A percentile compares a stretch with the other conserved stretches of the same genome.
Conservation (phyloP, 2,329 filamentous ascomycete species). For the Ophiocordyceps polyrhachis-furcata region DNA sequence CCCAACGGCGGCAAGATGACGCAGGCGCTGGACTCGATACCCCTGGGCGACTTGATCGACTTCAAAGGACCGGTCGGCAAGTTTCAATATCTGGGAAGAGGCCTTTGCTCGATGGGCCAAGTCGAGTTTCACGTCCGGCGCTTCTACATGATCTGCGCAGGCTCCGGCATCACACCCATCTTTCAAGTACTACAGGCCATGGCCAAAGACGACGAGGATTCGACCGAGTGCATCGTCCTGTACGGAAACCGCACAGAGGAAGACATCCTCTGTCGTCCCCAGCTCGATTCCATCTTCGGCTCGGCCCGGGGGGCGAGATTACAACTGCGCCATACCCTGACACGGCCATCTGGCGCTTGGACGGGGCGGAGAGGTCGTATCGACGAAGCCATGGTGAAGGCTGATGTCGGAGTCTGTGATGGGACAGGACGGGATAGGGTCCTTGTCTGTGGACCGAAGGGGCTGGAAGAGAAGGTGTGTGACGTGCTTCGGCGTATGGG, state of each 20-base stretch:
- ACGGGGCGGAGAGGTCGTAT: conserved; percentile 49
- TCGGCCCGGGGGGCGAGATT: conserved; percentile 28
- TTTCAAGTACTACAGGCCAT: conserved; percentile 66
- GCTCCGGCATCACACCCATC: conserved; percentile 84
- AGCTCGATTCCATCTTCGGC: conserved; percentile 46
- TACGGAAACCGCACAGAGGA: conserved; percentile 60
- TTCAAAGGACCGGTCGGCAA: conserved; percentile 81
- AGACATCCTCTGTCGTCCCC: conserved; percentile 64
- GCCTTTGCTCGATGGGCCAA: conserved; percentile 41
- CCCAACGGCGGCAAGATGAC: conserved; percentile 62
- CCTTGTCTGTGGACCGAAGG: conserved; percentile 60
- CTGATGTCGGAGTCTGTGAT: conserved; percentile 29
- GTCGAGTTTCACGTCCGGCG: conserved; percentile 36
- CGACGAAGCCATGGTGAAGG: conserved; percentile 38
- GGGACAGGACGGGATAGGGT: conserved; percentile 37
- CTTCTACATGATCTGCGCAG: conserved; percentile 76
- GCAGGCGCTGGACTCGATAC: conserved; percentile 53
- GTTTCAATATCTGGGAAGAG: conserved; percentile 58
- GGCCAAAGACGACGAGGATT: conserved; percentile 42
- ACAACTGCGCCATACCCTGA: conserved; percentile 55
- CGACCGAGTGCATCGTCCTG: conserved; percentile 52
- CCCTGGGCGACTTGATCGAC: conserved; percentile 54
- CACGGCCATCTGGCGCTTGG: conserved; percentile 45
- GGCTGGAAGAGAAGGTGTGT: conserved; percentile 51
- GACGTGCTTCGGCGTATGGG: conserved; percentile 35